Evolutionary conservation across 331 rosid species (phyloP), one percentile per base, ranked within the genome.

Genomic region (Phaseolus coccineus): DNA sequence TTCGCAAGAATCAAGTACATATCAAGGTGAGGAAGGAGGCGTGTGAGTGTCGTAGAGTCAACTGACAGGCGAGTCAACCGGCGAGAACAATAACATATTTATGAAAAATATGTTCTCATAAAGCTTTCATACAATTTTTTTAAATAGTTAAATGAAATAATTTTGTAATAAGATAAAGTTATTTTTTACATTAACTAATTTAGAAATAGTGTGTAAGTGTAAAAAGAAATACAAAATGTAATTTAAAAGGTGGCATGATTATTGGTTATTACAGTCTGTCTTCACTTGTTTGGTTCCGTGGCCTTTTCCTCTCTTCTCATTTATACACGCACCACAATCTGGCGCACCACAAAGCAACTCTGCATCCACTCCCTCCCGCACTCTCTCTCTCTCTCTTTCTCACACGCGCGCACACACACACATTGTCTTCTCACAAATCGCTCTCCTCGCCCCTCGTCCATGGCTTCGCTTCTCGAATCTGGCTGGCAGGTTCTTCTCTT

Each of bases 391-490:
- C 22, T 3, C 37, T 33, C 37, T 6, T 7, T 0, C 40, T 4
- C 8, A 7, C 14, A 2, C 0, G 9, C 68, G 42, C 71, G 19
- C 83, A 4, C 82, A 69, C 56, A 31, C 47, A 28, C 37, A 69
- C 56, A 33, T 35, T 24, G 39, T 14, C 77, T 1, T 35, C 79
- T 64, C 66, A 12, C 67, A 40, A 80, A 53, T 53, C 84, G 64
- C 69, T 37, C 35, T 48, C 39, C 3, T 39, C 52, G 31, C n/a
- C 47, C 8, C 5, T 27, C 63, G 0, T 2, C 69, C 2, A 94
- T 94, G 98, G 97, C 94, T 37, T 90, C 89, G 37, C 71, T 88
- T 71, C 22, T 91, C 69, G 97, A 92, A 89, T 92, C 97, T 87
- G 90, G 85, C 42, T 94, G 98, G 98, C 83, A 73, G 98, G 98